phyloP scores from a whole-genome alignment of 306 rosid species.

The Acacia confusa region DNA sequence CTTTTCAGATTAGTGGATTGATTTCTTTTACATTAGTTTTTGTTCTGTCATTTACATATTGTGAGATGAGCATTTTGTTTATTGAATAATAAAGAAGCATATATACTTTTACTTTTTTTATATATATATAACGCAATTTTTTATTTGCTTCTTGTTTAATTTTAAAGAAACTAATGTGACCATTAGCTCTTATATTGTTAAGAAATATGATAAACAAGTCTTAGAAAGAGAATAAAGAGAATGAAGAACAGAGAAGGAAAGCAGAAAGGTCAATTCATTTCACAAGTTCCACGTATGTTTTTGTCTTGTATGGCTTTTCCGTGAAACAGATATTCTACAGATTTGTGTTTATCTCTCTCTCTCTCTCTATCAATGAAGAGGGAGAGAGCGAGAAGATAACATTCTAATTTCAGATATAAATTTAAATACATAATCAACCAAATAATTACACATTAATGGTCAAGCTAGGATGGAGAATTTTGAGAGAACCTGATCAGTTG shows the following conservation, averaged over 20 bases:
- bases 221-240: background rate
- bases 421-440: background rate
- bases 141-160: background rate
- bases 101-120: slow-evolving; percentile 1
- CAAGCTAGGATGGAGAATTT: too few species aligned
- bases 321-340: too few species aligned
- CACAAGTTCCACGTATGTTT: background rate
- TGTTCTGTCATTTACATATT: slow-evolving; percentile 21
- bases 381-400: too few species aligned
- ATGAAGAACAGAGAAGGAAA: background rate
- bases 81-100: slow-evolving; percentile 19
- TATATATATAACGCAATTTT: background rate
- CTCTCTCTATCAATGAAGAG: background rate
- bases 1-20: slow-evolving; percentile 24
- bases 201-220: background rate
- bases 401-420: background rate
- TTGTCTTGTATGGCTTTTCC: too few species aligned
- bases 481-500: too few species aligned
- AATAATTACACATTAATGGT: background rate
- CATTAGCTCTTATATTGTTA: background rate
- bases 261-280: background rate
- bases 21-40: background rate
- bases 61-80: slow-evolving; percentile 18
- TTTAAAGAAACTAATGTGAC: background rate
- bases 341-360: background rate